Conservation (phyloP, 2,329 filamentous ascomycete genomes). For the Penicillium concentricum region DNA sequence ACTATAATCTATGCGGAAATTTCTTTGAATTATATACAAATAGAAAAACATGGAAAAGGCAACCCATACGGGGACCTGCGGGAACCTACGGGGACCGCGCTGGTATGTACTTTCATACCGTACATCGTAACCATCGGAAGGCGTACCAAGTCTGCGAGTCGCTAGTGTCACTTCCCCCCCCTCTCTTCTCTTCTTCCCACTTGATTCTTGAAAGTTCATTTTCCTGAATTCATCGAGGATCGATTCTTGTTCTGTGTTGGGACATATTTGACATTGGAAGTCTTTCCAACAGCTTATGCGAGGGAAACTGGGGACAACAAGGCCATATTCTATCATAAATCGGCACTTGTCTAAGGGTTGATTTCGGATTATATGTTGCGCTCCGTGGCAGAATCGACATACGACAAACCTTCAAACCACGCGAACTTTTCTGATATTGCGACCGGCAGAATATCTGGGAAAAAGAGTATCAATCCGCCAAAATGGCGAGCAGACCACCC, state of each 20-base stretch:
- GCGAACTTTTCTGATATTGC: constrained; percentile 9
- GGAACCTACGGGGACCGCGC: no score
- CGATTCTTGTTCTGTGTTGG: no score
- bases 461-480: constrained; percentile 7
- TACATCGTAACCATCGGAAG: not conserved
- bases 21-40: no score
- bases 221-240: not conserved
- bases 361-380: not conserved
- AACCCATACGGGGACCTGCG: not conserved
- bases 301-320: not conserved
- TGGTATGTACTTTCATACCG: not conserved
- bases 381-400: not conserved
- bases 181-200: not conserved
- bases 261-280: no score
- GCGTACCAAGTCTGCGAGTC: constrained; percentile 9
- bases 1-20: no score
- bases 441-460: constrained; percentile 7
- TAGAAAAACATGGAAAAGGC: no score
- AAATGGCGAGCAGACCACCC: constrained; percentile 44
- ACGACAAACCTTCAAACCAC: not conserved
- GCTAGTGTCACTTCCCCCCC: constrained; percentile 12
- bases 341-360: not conserved
- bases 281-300: not conserved
- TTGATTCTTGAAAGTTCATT: not conserved
- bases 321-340: not conserved